Conservation (phyloP, 768 basidiomycete species). For the Myochromella boudieri region DNA sequence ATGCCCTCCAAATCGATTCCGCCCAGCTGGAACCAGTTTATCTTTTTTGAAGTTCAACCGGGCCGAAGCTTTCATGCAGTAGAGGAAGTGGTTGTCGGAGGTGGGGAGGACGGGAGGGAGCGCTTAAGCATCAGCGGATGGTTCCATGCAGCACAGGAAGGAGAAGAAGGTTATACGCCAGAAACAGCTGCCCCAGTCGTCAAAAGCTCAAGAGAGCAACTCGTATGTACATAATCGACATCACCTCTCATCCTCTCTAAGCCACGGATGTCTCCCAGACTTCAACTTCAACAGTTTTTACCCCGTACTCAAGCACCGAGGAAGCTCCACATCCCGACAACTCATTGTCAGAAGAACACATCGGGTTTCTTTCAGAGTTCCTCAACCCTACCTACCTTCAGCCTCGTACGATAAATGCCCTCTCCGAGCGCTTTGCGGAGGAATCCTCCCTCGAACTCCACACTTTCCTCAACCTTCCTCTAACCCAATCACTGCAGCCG, state of each 20-base stretch:
- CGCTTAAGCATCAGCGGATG: slow-evolving; percentile 92
- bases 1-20: slow-evolving; percentile 67
- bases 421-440: slow-evolving; percentile 77
- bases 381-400: slow-evolving; percentile 91
- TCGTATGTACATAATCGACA: slow-evolving; percentile 57
- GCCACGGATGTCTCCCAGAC: no score
- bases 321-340: slow-evolving; percentile 51
- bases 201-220: slow-evolving; percentile 89
- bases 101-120: slow-evolving; percentile 63
- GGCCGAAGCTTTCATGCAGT: slow-evolving; percentile 96
- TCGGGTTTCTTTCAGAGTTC: slow-evolving; percentile 77
- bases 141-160: slow-evolving; percentile 92
- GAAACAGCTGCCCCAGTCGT: slow-evolving; percentile 43
- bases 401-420: slow-evolving; percentile 72
- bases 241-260: no score
- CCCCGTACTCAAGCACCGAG: slow-evolving; percentile 44
- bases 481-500: slow-evolving; percentile 66
- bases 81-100: slow-evolving; percentile 89
- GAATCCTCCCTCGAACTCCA: slow-evolving; percentile 90
- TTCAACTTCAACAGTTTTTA: slow-evolving; percentile 62
- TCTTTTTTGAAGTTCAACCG: slow-evolving; percentile 91
- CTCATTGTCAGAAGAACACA: slow-evolving; percentile 56
- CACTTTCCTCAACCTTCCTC: slow-evolving; percentile 71
- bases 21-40: slow-evolving; percentile 87
- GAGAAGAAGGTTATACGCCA: slow-evolving; percentile 81